Conservation (phyloP, 2,329 filamentous ascomycete species). For the Leptographium wingfieldii region DNA sequence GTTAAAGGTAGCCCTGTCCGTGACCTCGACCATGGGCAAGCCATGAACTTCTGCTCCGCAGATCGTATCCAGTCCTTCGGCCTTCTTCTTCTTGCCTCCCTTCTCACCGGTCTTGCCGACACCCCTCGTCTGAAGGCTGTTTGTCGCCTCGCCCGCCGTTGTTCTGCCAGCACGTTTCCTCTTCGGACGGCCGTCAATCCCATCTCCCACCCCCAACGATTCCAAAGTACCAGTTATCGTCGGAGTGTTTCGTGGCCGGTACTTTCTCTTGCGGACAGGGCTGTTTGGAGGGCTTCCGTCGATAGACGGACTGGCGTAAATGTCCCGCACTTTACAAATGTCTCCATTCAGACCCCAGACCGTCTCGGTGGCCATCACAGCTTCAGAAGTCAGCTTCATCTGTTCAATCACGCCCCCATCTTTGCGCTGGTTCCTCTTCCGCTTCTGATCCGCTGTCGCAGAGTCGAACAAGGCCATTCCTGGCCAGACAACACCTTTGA, state of each 20-base stretch:
- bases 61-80: not conserved
- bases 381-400: slow-evolving; percentile 51
- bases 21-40: not conserved
- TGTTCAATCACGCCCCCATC: slow-evolving; percentile 55
- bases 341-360: slow-evolving; percentile 45
- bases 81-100: slow-evolving; percentile 1
- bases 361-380: slow-evolving; percentile 50
- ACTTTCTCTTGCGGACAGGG: slow-evolving; percentile 10
- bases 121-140: not conserved
- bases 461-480: slow-evolving; percentile 77
- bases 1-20: not conserved
- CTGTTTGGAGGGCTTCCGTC: slow-evolving; percentile 36
- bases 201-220: not conserved
- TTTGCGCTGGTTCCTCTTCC: slow-evolving; percentile 69
- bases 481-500: slow-evolving; percentile 64
- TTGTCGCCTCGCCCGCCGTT: not conserved
- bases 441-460: slow-evolving; percentile 58
- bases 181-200: not conserved
- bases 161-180: slow-evolving; percentile 1
- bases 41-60: not conserved
- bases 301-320: slow-evolving; percentile 46
- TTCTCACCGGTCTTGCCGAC: not conserved
- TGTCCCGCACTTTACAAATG: slow-evolving; percentile 39
- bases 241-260: not conserved
- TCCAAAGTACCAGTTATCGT: not conserved